Conservation (phyloP, 192 early-diverging fungal genomes). For the Backusella psychrophila region DNA sequence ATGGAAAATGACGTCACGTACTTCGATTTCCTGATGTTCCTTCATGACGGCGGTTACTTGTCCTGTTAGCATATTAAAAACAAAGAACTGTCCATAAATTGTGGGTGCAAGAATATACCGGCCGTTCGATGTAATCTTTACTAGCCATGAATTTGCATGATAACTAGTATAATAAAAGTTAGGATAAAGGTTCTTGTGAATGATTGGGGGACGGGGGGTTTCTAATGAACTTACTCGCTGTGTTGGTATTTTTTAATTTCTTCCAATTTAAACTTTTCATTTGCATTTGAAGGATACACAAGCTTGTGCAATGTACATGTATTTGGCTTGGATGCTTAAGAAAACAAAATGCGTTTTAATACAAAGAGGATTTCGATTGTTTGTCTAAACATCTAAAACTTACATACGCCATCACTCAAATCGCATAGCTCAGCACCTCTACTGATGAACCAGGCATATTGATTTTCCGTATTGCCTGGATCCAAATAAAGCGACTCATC, state of each 20-base stretch:
- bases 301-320: constrained; percentile 84
- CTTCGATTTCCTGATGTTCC: constrained; percentile 90
- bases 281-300: constrained; percentile 74
- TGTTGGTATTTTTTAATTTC: constrained; percentile 77
- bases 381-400: constrained; percentile 23
- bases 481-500: constrained; percentile 49
- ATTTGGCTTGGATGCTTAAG: constrained; percentile 76
- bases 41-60: constrained; percentile 74
- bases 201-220: no score
- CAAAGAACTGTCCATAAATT: constrained; percentile 83
- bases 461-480: constrained; percentile 12
- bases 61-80: constrained; percentile 78
- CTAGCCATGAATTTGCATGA: constrained; percentile 93
- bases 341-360: background rate
- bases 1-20: constrained; percentile 92
- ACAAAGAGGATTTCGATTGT: no score
- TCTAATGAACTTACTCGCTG: constrained; percentile 60
- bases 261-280: constrained; percentile 70
- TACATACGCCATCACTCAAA: constrained; percentile 72
- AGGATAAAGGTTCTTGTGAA: background rate
- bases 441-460: constrained; percentile 79
- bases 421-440: constrained; percentile 91
- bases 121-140: constrained; percentile 84
- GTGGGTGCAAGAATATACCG: constrained; percentile 90
- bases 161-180: constrained; percentile 46